Evolutionary conservation across 208 protist genomes (phyloP).

Genomic region (Acanthamoeba culbertsoni): DNA sequence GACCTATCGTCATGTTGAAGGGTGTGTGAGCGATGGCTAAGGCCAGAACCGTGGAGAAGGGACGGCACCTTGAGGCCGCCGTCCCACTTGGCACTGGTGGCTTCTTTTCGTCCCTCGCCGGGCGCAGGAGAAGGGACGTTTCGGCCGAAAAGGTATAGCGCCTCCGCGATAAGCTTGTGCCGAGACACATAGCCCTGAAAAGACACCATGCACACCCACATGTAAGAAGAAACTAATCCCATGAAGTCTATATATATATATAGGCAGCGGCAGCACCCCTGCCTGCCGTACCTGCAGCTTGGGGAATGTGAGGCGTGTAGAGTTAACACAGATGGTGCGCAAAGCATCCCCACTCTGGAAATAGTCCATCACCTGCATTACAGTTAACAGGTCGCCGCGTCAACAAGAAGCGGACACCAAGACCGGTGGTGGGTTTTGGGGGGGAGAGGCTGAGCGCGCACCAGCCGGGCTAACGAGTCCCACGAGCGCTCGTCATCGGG

Average conservation of each 20-base stretch:
- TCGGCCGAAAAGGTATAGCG: neutral
- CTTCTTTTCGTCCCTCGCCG: neutral
- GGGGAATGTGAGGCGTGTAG: neutral
- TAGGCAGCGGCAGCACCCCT: neutral
- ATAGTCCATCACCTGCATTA: neutral
- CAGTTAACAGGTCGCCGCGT: neutral
- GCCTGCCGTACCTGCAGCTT: neutral
- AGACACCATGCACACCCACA: neutral
- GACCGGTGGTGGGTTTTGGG: neutral
- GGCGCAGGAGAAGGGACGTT: neutral
- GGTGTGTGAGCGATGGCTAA: neutral
- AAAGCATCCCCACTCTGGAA: slow-evolving; percentile 3
- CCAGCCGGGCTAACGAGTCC: neutral
- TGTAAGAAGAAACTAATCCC: neutral
- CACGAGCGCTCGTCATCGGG: neutral
- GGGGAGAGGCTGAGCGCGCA: neutral
- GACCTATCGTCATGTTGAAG: neutral
- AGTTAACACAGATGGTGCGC: neutral
- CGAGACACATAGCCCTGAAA: neutral
- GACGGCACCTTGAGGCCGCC: neutral
- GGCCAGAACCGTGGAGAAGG: neutral
- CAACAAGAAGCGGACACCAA: neutral
- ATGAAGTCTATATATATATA: neutral
- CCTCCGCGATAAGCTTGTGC: neutral
- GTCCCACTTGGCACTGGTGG: neutral